A percentile compares a stretch with the other conserved stretches of the same genome.
Evolutionary conservation across 2,329 filamentous ascomycete genomes (phyloP).

Genomic region (Trichoderma harzianum): DNA sequence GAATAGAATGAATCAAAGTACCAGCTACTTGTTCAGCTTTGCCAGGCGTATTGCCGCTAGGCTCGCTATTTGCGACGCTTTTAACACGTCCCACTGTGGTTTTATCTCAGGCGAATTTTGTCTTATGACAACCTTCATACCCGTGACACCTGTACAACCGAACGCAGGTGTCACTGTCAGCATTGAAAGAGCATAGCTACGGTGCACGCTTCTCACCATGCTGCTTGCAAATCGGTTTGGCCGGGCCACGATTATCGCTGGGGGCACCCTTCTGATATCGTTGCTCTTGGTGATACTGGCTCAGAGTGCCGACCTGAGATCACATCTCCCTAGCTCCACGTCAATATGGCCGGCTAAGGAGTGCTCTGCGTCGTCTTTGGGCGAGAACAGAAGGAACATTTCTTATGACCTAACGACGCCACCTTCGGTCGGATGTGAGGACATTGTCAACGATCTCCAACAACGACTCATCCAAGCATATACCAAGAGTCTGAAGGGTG

Average conservation of each 20-base stretch:
- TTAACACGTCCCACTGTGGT: slow-evolving; percentile 1
- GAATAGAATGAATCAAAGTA: background rate
- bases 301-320: slow-evolving; percentile 9
- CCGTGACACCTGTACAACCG: background rate
- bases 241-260: slow-evolving; percentile 6
- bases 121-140: slow-evolving; percentile 7
- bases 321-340: slow-evolving; percentile 7
- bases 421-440: slow-evolving; percentile 7
- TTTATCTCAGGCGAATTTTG: background rate
- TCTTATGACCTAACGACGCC: slow-evolving; percentile 5
- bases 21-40: background rate
- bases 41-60: background rate
- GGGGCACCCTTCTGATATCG: slow-evolving; percentile 8
- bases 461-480: slow-evolving; percentile 8
- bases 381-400: slow-evolving; percentile 2
- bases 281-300: slow-evolving; percentile 10
- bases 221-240: slow-evolving; percentile 15
- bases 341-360: slow-evolving; percentile 12
- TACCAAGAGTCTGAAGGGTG: background rate
- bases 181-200: background rate
- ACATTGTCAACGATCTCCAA: slow-evolving; percentile 14
- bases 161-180: background rate
- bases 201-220: background rate
- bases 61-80: background rate
- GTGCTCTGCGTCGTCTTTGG: background rate